Evolutionary conservation across 1,139 yeast species (phyloP).

Genomic region (Hansenula sp.): DNA sequence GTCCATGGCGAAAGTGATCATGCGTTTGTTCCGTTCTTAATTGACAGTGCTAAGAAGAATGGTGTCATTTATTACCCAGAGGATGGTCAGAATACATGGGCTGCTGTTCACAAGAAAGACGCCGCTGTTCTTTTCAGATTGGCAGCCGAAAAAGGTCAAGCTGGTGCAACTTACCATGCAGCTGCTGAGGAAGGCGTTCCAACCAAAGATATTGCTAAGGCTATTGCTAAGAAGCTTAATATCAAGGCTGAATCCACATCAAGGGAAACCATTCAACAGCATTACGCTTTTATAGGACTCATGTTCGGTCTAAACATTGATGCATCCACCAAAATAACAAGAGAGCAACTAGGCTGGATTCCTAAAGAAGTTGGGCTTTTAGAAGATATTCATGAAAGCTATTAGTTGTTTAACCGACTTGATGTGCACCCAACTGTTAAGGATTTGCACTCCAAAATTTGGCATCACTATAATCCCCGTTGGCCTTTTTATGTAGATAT

Average conservation of each 20-base stretch:
- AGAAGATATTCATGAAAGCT: too few relatives aligned
- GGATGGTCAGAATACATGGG: conserved; percentile 28
- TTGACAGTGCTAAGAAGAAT: conserved; percentile 12
- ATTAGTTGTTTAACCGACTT: too few relatives aligned
- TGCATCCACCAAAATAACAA: too few relatives aligned
- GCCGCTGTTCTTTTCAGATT: conserved; percentile 19
- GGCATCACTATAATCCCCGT: too few relatives aligned
- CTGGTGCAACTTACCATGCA: conserved; percentile 26
- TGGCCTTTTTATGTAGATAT: too few relatives aligned
- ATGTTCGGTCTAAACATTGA: too few relatives aligned
- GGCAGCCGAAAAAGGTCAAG: conserved; percentile 26
- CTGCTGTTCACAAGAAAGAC: conserved; percentile 25
- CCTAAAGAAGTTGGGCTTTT: too few relatives aligned
- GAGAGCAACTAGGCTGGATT: too few relatives aligned
- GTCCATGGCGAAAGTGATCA: conserved; percentile 28
- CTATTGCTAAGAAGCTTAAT: conserved; percentile 21
- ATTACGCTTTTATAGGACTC: too few relatives aligned
- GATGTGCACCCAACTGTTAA: too few relatives aligned
- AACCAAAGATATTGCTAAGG: conserved; percentile 23
- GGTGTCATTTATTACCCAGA: conserved; percentile 24
- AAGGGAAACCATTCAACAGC: too few relatives aligned
- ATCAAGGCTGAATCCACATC: conserved; percentile 16
- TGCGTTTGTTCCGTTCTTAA: conserved; percentile 18
- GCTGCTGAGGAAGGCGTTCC: conserved; percentile 22
- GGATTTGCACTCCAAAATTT: too few relatives aligned